Percentiles rank a stretch among this genome's conserved stretches.
Conservation (phyloP, 1,284 basidiomycete genomes). For the Kwoniella shivajii region DNA sequence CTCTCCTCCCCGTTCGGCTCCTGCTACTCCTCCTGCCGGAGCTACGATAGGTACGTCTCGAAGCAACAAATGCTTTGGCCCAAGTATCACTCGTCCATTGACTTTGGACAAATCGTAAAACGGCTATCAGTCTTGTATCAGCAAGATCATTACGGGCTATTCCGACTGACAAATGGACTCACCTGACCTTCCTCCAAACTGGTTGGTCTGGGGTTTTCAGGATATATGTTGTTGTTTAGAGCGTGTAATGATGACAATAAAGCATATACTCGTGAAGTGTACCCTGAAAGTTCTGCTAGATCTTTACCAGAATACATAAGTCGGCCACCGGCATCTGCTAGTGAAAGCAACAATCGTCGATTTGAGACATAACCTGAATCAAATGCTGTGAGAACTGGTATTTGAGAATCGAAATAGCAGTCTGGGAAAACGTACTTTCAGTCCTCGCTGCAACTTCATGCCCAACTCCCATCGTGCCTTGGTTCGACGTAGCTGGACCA, state of each 20-base stretch:
- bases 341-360: slow-evolving; percentile 83
- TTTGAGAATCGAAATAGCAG: neutral
- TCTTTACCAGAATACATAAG: slow-evolving; percentile 66
- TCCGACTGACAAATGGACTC: slow-evolving; percentile 14
- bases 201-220: slow-evolving; percentile 38
- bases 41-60: slow-evolving; percentile 74
- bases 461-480: neutral
- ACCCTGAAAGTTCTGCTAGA: slow-evolving; percentile 86
- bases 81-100: slow-evolving; percentile 52
- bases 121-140: slow-evolving; percentile 43
- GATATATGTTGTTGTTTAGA: slow-evolving; percentile 57
- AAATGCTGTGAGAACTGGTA: neutral
- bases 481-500: neutral
- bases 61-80: slow-evolving; percentile 60
- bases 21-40: slow-evolving; percentile 60
- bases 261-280: slow-evolving; percentile 86
- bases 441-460: slow-evolving; percentile 61
- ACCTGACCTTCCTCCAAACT: slow-evolving; percentile 35
- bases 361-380: slow-evolving; percentile 88
- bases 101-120: slow-evolving; percentile 58
- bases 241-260: slow-evolving; percentile 83
- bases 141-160: slow-evolving; percentile 14
- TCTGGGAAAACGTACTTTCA: slow-evolving; percentile 60
- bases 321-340: slow-evolving; percentile 91
- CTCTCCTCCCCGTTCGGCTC: slow-evolving; percentile 59